Conservation (phyloP, 2,329 filamentous ascomycete genomes). For the Cryphonectria naterciae region DNA sequence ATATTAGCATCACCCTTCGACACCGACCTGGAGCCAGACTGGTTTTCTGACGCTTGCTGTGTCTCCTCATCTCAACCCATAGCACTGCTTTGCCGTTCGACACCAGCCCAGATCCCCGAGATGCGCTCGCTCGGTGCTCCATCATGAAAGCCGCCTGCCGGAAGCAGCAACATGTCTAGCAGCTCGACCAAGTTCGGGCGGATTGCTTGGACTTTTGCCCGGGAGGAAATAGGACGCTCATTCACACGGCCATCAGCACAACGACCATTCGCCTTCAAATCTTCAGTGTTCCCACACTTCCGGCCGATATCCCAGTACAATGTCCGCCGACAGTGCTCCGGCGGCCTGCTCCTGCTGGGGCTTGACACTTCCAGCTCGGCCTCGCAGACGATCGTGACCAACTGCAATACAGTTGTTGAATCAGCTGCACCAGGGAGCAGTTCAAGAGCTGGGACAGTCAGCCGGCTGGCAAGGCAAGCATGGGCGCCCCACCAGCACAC, state of each 20-base stretch:
- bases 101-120: neutral
- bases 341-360: constrained; percentile 57
- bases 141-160: constrained; percentile 21
- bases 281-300: constrained; percentile 35
- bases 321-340: constrained; percentile 56
- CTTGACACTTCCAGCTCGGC: constrained; percentile 45
- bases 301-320: constrained; percentile 36
- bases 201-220: constrained; percentile 23
- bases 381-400: constrained; percentile 43
- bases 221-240: constrained; percentile 25
- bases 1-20: neutral
- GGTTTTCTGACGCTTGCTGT: neutral
- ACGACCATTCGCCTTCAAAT: constrained; percentile 34
- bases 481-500: constrained; percentile 42
- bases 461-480: constrained; percentile 42
- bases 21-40: neutral
- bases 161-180: constrained; percentile 28
- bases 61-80: neutral
- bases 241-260: constrained; percentile 15
- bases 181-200: constrained; percentile 23
- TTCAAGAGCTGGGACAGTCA: constrained; percentile 39
- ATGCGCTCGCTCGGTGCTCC: constrained; percentile 14
- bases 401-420: constrained; percentile 46
- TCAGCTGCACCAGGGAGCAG: constrained; percentile 37
- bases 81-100: neutral